These are phyloP conservation scores for Aspergillus carbonarius DNA, from an alignment of 2,329 filamentous ascomycete species.

Conservation along the genomic window DNA sequence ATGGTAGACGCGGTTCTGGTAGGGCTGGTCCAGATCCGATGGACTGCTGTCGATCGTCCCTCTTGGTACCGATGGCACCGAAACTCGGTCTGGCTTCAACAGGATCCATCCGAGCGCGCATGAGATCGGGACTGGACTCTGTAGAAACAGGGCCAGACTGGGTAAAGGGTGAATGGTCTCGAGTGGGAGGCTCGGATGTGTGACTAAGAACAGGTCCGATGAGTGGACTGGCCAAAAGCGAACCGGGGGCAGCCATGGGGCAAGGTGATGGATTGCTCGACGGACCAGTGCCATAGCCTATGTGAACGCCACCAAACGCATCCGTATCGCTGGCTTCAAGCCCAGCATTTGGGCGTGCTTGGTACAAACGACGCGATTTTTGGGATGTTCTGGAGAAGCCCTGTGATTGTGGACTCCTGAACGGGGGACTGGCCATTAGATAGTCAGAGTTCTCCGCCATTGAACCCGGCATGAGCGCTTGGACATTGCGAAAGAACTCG, in stretches of 20 bases:
- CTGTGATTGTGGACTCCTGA: background rate
- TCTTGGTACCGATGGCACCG: conserved; percentile 18
- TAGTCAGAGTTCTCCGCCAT: conserved; percentile 9
- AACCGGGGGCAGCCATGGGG: conserved; percentile 15
- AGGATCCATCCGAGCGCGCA: conserved; percentile 10
- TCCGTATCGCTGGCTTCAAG: conserved; percentile 8
- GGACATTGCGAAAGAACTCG: conserved; percentile 21
- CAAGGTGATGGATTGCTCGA: conserved; percentile 15
- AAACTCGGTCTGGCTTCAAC: conserved; percentile 9
- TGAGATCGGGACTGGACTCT: conserved; percentile 16
- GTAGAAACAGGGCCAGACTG: conserved; percentile 16
- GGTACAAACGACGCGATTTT: conserved; percentile 25
- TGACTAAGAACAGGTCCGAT: conserved; percentile 10
- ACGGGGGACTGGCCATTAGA: conserved; percentile 3
- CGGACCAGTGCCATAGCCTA: conserved; percentile 6
- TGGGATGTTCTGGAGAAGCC: conserved; percentile 16
- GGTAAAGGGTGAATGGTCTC: conserved; percentile 18
- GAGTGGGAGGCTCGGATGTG: conserved; percentile 19
- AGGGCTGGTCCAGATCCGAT: background rate
- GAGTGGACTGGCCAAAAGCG: conserved; percentile 14
- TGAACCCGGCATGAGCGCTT: conserved; percentile 20
- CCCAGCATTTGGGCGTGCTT: conserved; percentile 14
- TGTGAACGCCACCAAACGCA: conserved; percentile 10
- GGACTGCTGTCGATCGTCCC: conserved; percentile 11
- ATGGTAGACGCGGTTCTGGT: too few relatives aligned